Evolutionary conservation across 345 rosid genomes (phyloP).

Genomic region (Citrus mangshanensis): DNA sequence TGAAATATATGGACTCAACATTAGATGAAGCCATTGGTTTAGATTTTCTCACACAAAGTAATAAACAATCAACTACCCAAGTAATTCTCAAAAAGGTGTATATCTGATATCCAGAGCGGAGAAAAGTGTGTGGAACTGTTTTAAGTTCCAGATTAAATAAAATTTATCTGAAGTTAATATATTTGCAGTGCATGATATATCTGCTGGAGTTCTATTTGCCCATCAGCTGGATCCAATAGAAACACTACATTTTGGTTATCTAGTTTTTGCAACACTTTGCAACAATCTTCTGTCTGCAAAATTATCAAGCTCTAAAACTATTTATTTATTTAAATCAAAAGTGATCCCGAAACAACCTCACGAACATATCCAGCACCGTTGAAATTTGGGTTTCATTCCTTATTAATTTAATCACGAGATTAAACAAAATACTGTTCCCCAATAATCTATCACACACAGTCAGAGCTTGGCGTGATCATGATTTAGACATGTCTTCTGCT

Average conservation of each 20-base stretch:
- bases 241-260: neutral
- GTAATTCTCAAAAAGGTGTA: neutral
- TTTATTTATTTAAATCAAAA: no score
- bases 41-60: neutral
- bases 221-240: neutral
- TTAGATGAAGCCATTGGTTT: neutral
- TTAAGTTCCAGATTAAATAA: neutral
- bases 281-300: neutral
- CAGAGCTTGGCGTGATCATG: no score
- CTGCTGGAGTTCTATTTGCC: neutral
- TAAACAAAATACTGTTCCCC: no score
- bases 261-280: neutral
- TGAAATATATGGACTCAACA: conserved; percentile 10
- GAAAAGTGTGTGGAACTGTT: neutral
- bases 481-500: no score
- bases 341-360: no score
- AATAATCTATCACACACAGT: no score
- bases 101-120: neutral
- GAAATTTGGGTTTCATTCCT: no score
- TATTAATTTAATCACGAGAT: no score
- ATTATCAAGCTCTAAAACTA: neutral
- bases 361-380: no score
- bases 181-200: neutral
- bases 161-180: neutral
- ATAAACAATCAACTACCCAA: neutral